phyloP scores from a whole-genome alignment of 352 stramenopile species.

The Phytophthora foliorum region DNA sequence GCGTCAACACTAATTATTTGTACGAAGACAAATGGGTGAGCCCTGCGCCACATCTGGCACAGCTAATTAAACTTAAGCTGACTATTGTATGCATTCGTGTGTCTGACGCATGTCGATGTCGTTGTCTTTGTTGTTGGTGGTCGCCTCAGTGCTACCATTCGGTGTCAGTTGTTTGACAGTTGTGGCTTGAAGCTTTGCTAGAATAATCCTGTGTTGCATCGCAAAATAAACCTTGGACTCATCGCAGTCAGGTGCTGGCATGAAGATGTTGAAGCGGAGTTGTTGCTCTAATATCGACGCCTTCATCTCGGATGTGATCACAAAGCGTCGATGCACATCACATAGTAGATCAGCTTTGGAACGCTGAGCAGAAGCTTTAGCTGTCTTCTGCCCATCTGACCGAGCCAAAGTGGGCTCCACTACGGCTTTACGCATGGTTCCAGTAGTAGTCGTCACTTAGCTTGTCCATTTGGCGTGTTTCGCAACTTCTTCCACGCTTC shows the following conservation, averaged over 20 bases:
- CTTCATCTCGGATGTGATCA: not conserved
- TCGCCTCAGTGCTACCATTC: too few species aligned
- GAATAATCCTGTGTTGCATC: not conserved
- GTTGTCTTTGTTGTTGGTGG: too few species aligned
- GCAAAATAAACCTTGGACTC: not conserved
- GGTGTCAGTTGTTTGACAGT: too few species aligned
- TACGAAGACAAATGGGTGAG: not conserved
- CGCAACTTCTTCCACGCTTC: constrained; percentile 1
- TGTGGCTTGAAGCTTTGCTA: not conserved
- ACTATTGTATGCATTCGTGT: too few species aligned
- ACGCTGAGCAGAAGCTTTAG: not conserved
- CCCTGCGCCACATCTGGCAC: not conserved
- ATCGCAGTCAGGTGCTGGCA: not conserved
- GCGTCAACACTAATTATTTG: not conserved
- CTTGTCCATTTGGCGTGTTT: constrained; percentile 11
- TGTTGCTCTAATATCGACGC: not conserved
- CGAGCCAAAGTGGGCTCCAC: not conserved
- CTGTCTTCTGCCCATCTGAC: not conserved
- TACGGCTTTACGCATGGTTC: constrained; percentile 25
- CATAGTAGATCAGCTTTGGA: too few species aligned
- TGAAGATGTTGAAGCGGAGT: not conserved
- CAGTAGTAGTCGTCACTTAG: constrained; percentile 27
- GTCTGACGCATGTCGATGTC: too few species aligned
- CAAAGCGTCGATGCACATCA: not conserved
- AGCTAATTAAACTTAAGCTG: too few species aligned